Evolutionary conservation across 169 alveolate species (phyloP).

Genomic region (Plasmodium fragile): DNA sequence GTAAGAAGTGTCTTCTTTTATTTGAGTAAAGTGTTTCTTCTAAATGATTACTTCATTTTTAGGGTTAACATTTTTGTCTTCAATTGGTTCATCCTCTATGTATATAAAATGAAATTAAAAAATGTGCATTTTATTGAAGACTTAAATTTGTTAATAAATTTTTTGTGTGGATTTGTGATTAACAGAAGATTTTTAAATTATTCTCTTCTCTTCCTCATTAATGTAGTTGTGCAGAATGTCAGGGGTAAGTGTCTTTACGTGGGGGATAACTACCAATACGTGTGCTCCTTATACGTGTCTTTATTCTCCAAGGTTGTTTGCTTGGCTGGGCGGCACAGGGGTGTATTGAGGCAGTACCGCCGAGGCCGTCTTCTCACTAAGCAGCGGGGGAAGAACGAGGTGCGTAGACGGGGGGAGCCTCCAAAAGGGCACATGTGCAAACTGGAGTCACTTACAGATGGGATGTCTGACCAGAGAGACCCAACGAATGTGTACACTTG

Average conservation of each 20-base stretch:
- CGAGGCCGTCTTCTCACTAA: not conserved
- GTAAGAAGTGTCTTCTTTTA: slow-evolving; percentile 12
- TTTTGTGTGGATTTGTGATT: slow-evolving; percentile 27
- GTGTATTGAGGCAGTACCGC: not conserved
- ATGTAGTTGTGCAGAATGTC: slow-evolving; percentile 33
- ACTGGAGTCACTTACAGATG: not conserved
- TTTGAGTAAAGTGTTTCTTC: slow-evolving; percentile 21
- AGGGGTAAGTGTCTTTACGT: slow-evolving; percentile 18
- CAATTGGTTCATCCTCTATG: slow-evolving; percentile 53
- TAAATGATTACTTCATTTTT: slow-evolving; percentile 47
- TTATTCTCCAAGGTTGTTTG: slow-evolving; percentile 35
- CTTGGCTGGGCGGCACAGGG: not conserved
- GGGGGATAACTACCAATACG: slow-evolving; percentile 12
- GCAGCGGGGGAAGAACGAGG: not conserved
- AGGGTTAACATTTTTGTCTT: slow-evolving; percentile 30
- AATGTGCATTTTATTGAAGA: slow-evolving; percentile 34
- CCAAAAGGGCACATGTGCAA: not conserved
- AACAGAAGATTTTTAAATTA: slow-evolving; percentile 44
- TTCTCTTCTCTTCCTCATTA: slow-evolving; percentile 36
- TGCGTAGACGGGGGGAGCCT: not conserved
- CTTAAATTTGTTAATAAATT: slow-evolving; percentile 24
- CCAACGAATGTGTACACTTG: not conserved
- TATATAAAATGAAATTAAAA: slow-evolving; percentile 49
- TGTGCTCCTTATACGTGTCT: slow-evolving; percentile 37
- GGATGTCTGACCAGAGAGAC: not conserved